phyloP scores from a whole-genome alignment of 306 rosid species.

The Ceratonia siliqua region DNA sequence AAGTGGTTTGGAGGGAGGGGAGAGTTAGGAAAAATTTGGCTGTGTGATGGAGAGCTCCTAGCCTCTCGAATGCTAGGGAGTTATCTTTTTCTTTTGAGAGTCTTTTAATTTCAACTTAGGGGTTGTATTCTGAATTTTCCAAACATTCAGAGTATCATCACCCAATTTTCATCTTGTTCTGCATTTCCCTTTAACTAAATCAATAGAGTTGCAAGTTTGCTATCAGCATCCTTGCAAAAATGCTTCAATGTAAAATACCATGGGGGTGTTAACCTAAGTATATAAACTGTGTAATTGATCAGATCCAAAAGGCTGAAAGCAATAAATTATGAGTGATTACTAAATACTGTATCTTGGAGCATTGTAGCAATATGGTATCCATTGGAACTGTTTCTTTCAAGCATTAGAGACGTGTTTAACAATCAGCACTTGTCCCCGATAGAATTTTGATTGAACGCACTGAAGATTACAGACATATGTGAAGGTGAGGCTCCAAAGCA shows the following conservation, averaged over 20 bases:
- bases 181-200: too few species aligned
- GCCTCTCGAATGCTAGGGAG: too few species aligned
- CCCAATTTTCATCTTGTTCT: too few species aligned
- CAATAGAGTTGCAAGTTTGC: too few species aligned
- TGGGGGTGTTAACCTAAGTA: neutral
- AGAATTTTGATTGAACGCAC: neutral
- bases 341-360: neutral
- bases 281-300: neutral
- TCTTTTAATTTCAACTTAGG: too few species aligned
- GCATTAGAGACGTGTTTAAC: neutral
- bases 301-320: neutral
- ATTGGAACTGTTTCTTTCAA: neutral
- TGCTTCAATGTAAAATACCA: neutral
- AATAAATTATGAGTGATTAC: neutral
- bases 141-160: too few species aligned
- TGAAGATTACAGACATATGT: neutral
- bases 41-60: too few species aligned
- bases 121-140: too few species aligned
- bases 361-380: neutral
- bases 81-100: too few species aligned
- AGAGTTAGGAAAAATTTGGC: too few species aligned
- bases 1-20: too few species aligned
- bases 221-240: neutral
- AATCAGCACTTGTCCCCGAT: neutral
- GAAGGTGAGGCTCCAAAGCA: neutral